These are phyloP conservation scores for Salmacisia buchloeana DNA, from an alignment of 1,284 basidiomycete species.

Conservation along the genomic window DNA sequence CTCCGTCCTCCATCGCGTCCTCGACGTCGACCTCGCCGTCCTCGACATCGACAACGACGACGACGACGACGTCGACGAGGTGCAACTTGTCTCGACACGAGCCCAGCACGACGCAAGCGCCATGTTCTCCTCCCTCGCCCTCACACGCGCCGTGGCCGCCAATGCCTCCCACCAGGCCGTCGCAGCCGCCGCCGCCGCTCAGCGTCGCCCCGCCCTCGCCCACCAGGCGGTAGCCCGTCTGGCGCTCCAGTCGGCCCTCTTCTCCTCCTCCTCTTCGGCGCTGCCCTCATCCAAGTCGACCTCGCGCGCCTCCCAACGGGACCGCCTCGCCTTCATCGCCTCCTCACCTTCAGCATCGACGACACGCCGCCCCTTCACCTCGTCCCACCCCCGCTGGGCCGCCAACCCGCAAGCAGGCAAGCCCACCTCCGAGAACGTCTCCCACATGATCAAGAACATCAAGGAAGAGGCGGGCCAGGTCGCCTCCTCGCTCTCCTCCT, in stretches of 20 bases:
- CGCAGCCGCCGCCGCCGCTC: neutral
- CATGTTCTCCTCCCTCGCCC: no score
- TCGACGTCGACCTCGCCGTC: no score
- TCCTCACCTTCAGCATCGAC: neutral
- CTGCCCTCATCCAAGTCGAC: neutral
- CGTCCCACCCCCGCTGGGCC: slow-evolving; percentile 16
- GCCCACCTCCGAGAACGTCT: slow-evolving; percentile 42
- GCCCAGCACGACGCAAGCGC: no score
- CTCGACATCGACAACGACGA: no score
- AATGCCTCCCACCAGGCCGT: no score
- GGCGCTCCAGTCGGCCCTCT: neutral
- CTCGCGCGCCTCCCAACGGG: neutral
- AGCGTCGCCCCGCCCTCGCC: neutral
- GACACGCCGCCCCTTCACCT: neutral
- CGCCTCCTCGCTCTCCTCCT: slow-evolving; percentile 24
- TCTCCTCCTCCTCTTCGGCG: neutral
- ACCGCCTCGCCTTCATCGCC: neutral
- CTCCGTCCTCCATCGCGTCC: no score
- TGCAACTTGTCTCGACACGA: no score
- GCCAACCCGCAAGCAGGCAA: slow-evolving; percentile 45
- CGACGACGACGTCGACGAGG: no score
- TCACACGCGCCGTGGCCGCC: no score
- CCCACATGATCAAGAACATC: slow-evolving; percentile 43
- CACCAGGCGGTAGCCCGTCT: neutral
- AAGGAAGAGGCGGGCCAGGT: slow-evolving; percentile 39